Evolutionary conservation across 164 flowering plant genomes (phyloP).

Genomic region (Aristolochia fimbriata): DNA sequence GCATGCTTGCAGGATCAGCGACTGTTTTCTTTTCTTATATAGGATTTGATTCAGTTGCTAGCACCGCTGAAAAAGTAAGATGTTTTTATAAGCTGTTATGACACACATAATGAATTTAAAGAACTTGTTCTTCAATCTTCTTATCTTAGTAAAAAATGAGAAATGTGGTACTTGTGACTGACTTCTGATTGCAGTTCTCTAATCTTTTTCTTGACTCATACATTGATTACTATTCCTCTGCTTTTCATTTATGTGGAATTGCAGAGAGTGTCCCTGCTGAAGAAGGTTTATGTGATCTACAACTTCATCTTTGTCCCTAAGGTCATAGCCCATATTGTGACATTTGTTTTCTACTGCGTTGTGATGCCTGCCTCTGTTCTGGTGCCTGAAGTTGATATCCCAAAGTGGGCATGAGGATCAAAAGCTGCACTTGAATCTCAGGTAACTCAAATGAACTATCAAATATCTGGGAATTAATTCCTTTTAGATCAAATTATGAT

Average conservation of each 20-base stretch:
- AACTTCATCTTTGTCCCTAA: conserved; percentile 94
- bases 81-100: background rate
- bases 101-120: too few relatives aligned
- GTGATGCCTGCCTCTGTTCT: conserved; percentile 74
- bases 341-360: conserved; percentile 78
- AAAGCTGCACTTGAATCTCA: too few relatives aligned
- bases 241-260: conserved; percentile 2
- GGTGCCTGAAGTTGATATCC: conserved; percentile 87
- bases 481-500: too few relatives aligned
- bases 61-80: conserved; percentile 94
- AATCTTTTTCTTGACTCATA: background rate
- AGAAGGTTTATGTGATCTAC: conserved; percentile 91
- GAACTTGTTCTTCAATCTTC: background rate
- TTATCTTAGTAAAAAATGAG: too few relatives aligned
- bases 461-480: too few relatives aligned
- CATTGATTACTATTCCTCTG: too few relatives aligned
- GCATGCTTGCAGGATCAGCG: conserved; percentile 96
- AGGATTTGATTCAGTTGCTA: conserved; percentile 97
- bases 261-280: conserved; percentile 87
- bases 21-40: conserved; percentile 95
- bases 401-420: too few relatives aligned
- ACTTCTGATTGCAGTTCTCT: background rate
- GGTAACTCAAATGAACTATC: too few relatives aligned
- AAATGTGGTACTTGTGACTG: background rate
- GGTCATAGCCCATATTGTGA: conserved; percentile 81